These are phyloP conservation scores for Geotrichum aggregatum DNA, from an alignment of 1,139 yeast genomes.

Conservation along the genomic window DNA sequence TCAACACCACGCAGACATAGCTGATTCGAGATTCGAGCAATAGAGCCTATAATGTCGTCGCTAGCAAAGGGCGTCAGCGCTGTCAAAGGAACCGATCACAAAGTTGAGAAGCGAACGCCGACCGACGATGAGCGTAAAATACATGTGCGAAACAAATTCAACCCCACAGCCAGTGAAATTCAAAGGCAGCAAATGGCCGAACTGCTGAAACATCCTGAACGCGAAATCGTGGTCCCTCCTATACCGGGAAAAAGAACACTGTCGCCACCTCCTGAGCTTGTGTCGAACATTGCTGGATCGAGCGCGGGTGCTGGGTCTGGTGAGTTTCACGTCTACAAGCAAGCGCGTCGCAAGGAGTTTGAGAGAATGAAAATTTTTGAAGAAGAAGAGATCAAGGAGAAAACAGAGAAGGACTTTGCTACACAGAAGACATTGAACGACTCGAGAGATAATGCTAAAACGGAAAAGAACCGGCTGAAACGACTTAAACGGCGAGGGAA, in stretches of 20 bases:
- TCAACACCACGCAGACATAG: not conserved
- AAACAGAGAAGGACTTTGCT: slow-evolving; percentile 31
- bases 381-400: slow-evolving; percentile 28
- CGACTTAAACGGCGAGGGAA: slow-evolving; percentile 30
- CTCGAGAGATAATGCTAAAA: slow-evolving; percentile 31
- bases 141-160: slow-evolving; percentile 14
- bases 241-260: slow-evolving; percentile 16
- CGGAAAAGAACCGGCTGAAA: slow-evolving; percentile 34
- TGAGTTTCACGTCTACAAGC: slow-evolving; percentile 40
- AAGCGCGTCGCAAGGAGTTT: slow-evolving; percentile 35
- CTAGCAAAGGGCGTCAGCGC: not conserved
- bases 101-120: slow-evolving; percentile 13
- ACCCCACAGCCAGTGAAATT: slow-evolving; percentile 24
- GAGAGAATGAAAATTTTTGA: slow-evolving; percentile 32
- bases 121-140: slow-evolving; percentile 6
- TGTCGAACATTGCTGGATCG: slow-evolving; percentile 33
- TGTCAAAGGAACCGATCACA: not conserved
- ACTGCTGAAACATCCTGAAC: slow-evolving; percentile 27
- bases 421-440: slow-evolving; percentile 23
- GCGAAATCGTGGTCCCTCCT: slow-evolving; percentile 22
- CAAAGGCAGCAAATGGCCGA: slow-evolving; percentile 30
- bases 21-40: not conserved
- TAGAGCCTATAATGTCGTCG: slow-evolving; percentile 3
- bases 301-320: slow-evolving; percentile 43
- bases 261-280: slow-evolving; percentile 29